Evolutionary conservation across 352 stramenopile genomes (phyloP).

Genomic region (Phytophthora pini): DNA sequence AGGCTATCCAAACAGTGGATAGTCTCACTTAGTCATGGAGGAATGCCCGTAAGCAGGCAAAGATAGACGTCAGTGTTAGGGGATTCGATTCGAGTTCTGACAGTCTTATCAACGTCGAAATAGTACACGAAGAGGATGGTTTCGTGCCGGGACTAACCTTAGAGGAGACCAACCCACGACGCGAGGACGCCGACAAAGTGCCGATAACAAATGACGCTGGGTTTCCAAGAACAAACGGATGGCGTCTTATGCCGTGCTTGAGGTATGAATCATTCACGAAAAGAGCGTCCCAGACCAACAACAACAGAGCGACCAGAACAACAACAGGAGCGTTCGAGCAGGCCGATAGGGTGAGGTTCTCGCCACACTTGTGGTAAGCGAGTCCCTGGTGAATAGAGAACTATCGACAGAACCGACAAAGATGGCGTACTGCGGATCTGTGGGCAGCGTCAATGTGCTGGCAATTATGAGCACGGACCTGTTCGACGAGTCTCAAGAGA

Average conservation of each 20-base stretch:
- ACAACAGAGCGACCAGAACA: too few relatives aligned
- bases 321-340: too few relatives aligned
- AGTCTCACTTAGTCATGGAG: too few relatives aligned
- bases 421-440: conserved; percentile 65
- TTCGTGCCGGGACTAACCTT: conserved; percentile 1
- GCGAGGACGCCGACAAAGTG: conserved; percentile 17
- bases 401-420: not conserved
- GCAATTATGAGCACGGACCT: conserved; percentile 74
- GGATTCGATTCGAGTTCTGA: too few relatives aligned
- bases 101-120: too few relatives aligned
- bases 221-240: not conserved
- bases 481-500: conserved; percentile 79
- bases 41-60: too few relatives aligned
- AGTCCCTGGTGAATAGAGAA: conserved; percentile 6
- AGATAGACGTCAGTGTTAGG: too few relatives aligned
- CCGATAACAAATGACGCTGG: not conserved
- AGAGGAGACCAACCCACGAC: conserved; percentile 1
- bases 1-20: too few relatives aligned
- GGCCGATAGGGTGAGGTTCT: too few relatives aligned
- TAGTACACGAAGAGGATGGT: not conserved
- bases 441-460: conserved; percentile 74
- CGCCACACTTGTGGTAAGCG: too few relatives aligned
- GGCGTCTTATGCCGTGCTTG: not conserved
- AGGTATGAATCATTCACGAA: conserved; percentile 1
- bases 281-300: too few relatives aligned